Evolutionary conservation across 192 early-diverging fungal species (phyloP).

Genomic region (Chytriomyces confervae): DNA sequence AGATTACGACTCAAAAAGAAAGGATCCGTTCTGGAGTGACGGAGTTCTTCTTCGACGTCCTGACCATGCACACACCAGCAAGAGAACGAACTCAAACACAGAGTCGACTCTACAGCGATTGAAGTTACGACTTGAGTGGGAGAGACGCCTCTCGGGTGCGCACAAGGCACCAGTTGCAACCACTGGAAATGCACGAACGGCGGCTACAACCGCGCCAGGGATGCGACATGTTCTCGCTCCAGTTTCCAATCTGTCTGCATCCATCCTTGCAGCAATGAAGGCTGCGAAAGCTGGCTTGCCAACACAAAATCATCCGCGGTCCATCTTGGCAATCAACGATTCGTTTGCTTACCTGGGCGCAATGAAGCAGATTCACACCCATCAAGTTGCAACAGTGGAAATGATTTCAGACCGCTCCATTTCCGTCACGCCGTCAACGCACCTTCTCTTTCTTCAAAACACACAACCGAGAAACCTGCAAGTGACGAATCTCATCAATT

Average conservation of each 20-base stretch:
- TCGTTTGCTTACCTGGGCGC: conserved; percentile 20
- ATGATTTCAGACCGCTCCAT: background rate
- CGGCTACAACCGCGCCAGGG: no score
- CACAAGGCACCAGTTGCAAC: no score
- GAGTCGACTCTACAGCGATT: no score
- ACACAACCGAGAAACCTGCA: conserved; percentile 21
- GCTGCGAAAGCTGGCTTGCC: background rate
- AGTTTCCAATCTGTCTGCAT: background rate
- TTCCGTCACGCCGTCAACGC: background rate
- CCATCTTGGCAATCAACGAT: background rate
- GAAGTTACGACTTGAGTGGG: no score
- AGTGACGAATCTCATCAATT: conserved; percentile 11
- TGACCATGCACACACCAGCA: no score
- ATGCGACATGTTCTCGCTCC: background rate
- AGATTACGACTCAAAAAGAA: no score
- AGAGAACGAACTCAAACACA: no score
- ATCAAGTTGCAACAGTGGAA: background rate
- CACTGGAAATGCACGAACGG: no score
- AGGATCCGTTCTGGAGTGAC: no score
- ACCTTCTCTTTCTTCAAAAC: conserved; percentile 20
- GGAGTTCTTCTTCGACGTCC: no score
- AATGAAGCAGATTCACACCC: conserved; percentile 18
- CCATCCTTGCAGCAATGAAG: conserved; percentile 22
- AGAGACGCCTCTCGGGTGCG: no score
- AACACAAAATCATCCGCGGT: background rate